These are phyloP conservation scores for Vicia villosa DNA, from an alignment of 306 rosid genomes.

Conservation along the genomic window DNA sequence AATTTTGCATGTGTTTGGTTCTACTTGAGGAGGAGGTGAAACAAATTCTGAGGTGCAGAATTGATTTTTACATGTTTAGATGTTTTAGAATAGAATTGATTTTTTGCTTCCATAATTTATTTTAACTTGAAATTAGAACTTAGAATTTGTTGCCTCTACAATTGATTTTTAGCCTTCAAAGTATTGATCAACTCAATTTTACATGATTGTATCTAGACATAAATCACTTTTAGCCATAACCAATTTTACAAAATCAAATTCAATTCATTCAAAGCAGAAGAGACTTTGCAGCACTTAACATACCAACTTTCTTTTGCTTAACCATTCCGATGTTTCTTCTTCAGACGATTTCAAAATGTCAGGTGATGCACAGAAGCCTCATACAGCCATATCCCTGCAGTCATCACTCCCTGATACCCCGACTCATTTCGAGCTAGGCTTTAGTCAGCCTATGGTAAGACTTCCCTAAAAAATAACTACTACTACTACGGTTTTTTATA, in stretches of 20 bases:
- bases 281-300: neutral
- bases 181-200: neutral
- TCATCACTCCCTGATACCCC: slow-evolving; percentile 51
- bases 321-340: slow-evolving; percentile 33
- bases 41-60: neutral
- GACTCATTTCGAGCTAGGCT: slow-evolving; percentile 75
- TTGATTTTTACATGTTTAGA: neutral
- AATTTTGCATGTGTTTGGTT: neutral
- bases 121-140: neutral
- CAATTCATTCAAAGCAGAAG: neutral
- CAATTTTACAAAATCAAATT: neutral
- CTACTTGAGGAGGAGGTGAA: neutral
- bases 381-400: slow-evolving; percentile 58
- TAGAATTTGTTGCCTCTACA: neutral
- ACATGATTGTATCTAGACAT: neutral
- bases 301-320: neutral
- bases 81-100: neutral
- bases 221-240: neutral
- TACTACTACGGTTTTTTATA: no score
- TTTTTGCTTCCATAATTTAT: neutral
- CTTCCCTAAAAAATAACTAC: slow-evolving; percentile 11
- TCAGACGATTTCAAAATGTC: slow-evolving; percentile 59
- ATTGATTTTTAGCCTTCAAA: neutral
- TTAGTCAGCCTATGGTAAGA: slow-evolving; percentile 78
- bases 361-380: slow-evolving; percentile 59